phyloP scores from a whole-genome alignment of 345 rosid genomes.

The Camelina hispida region DNA sequence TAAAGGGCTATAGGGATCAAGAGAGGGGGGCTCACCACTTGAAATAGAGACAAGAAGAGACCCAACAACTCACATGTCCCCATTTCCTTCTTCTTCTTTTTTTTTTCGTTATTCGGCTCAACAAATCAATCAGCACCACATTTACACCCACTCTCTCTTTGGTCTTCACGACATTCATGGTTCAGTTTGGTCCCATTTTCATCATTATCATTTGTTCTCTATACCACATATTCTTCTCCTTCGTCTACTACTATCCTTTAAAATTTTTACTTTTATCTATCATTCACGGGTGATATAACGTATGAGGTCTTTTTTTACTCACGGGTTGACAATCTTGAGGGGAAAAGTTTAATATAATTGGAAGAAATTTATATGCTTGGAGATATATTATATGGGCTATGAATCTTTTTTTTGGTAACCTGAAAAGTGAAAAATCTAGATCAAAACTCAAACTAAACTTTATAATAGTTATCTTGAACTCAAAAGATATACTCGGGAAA shows the following conservation, averaged over 20 bases:
- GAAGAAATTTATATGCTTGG: background rate
- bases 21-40: slow-evolving; percentile 4
- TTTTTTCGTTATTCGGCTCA: slow-evolving; percentile 25
- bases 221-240: slow-evolving; percentile 10
- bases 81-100: background rate
- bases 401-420: background rate
- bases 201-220: slow-evolving; percentile 22
- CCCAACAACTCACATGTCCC: slow-evolving; percentile 47
- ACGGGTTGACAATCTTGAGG: background rate
- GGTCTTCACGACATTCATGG: slow-evolving; percentile 49
- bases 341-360: background rate
- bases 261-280: slow-evolving; percentile 1
- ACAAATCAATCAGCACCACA: slow-evolving; percentile 40
- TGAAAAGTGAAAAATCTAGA: background rate
- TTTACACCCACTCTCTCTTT: slow-evolving; percentile 23
- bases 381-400: background rate
- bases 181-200: slow-evolving; percentile 30
- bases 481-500: background rate
- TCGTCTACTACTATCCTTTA: background rate
- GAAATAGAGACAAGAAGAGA: slow-evolving; percentile 24
- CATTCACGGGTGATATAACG: slow-evolving; percentile 13
- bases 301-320: background rate
- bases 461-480: background rate
- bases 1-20: background rate
- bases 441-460: background rate